phyloP scores from a whole-genome alignment of 2,329 filamentous ascomycete genomes.

The Dactylellina haptotyla region DNA sequence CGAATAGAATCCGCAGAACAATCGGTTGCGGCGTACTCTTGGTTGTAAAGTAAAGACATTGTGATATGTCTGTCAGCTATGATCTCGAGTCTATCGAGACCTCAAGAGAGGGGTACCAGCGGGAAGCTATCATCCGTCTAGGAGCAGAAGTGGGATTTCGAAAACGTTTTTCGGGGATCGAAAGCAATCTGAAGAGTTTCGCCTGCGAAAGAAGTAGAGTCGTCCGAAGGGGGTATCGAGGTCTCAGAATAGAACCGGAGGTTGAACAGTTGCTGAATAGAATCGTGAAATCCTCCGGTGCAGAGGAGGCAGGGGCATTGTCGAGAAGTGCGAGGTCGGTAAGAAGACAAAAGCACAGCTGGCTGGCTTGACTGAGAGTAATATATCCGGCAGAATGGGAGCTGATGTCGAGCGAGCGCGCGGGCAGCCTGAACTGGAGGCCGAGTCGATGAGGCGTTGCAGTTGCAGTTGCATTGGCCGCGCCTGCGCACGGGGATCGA shows the following conservation, averaged over 20 bases:
- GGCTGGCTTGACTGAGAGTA: not conserved
- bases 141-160: not conserved
- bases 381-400: not conserved
- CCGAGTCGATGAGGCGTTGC: not conserved
- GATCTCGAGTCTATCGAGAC: conserved; percentile 33
- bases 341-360: conserved; percentile 7
- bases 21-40: conserved; percentile 30
- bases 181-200: conserved; percentile 6
- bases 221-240: conserved; percentile 1
- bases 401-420: not conserved
- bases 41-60: conserved; percentile 49
- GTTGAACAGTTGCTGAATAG: conserved; percentile 25
- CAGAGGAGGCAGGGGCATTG: conserved; percentile 42
- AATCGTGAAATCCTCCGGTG: conserved; percentile 44
- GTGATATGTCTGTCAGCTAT: not conserved
- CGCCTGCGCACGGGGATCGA: no score
- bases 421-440: not conserved
- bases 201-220: conserved; percentile 1
- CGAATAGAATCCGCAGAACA: no score
- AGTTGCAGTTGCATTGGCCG: no score
- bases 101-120: not conserved
- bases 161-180: not conserved
- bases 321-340: conserved; percentile 8
- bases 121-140: conserved; percentile 27
- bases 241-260: conserved; percentile 18